These are phyloP conservation scores for Pochonia chlamydosporia DNA, from an alignment of 2,329 filamentous ascomycete genomes.

Conservation along the genomic window DNA sequence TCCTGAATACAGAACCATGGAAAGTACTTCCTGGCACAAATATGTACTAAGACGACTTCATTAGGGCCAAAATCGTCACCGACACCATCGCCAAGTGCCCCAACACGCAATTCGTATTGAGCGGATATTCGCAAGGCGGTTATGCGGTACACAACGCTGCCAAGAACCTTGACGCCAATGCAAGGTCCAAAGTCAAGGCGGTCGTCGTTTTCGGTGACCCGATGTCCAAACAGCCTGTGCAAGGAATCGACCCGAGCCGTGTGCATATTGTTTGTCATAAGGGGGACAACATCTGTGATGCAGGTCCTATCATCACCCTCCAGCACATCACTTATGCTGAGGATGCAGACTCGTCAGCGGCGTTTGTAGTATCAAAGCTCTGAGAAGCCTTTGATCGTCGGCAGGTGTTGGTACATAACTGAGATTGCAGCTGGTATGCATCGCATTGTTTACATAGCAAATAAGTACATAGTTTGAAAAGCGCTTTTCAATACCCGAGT, in stretches of 20 bases:
- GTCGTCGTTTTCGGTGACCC: slow-evolving; percentile 27
- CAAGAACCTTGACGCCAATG: slow-evolving; percentile 13
- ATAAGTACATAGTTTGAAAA: no score
- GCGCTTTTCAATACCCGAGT: no score
- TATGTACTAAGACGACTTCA: background rate
- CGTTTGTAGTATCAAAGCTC: slow-evolving; percentile 14
- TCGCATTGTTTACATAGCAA: background rate
- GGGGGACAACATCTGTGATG: slow-evolving; percentile 23
- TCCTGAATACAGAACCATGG: background rate
- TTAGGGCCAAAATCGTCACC: slow-evolving; percentile 27
- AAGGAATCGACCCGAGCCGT: slow-evolving; percentile 15
- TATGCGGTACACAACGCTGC: slow-evolving; percentile 21
- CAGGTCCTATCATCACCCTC: slow-evolving; percentile 19
- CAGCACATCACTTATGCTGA: slow-evolving; percentile 21
- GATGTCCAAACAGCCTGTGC: slow-evolving; percentile 13
- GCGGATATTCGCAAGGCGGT: slow-evolving; percentile 24
- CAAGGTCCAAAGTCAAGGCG: slow-evolving; percentile 20
- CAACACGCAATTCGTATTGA: slow-evolving; percentile 17
- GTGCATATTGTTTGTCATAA: slow-evolving; percentile 19
- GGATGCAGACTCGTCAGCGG: slow-evolving; percentile 17
- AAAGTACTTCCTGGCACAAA: background rate
- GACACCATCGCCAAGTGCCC: slow-evolving; percentile 22
- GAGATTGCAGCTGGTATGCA: background rate
- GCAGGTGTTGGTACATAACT: background rate
- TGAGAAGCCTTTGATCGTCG: background rate